Conservation (phyloP, 805 yeast genomes). For the Kuraishia floccosa region DNA sequence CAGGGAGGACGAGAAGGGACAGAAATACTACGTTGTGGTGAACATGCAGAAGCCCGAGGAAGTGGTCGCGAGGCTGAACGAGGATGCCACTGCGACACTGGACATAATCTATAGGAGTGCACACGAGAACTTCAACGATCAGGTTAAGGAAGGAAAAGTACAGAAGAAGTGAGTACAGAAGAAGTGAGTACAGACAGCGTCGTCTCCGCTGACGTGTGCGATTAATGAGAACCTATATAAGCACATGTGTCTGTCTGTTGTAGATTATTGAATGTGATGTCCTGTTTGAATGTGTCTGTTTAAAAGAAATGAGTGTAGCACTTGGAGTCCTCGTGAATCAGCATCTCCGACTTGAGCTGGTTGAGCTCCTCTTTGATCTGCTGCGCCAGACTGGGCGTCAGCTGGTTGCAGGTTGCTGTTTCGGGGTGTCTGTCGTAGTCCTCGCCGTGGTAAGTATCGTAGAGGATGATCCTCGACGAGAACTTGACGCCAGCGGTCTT, state of each 20-base stretch:
- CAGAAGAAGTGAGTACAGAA: no score
- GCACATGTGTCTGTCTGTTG: no score
- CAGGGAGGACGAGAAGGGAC: constrained; percentile 11
- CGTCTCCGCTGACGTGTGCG: no score
- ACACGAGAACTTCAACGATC: constrained; percentile 15
- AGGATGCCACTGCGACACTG: constrained; percentile 23
- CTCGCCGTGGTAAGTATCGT: constrained; percentile 70
- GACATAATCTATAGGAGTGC: constrained; percentile 36
- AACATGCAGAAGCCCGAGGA: constrained; percentile 29
- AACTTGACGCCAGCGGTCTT: constrained; percentile 29
- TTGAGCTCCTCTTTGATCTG: constrained; percentile 80
- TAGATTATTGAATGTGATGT: no score
- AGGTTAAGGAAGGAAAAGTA: no score
- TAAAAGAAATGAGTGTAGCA: constrained; percentile 79
- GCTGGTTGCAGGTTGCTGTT: constrained; percentile 81
- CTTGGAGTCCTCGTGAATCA: constrained; percentile 65
- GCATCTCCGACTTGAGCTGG: constrained; percentile 69
- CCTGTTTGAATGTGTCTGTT: no score
- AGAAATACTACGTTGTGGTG: constrained; percentile 26
- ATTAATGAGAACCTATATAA: no score
- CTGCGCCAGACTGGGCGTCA: constrained; percentile 81
- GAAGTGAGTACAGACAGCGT: no score
- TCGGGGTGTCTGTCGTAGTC: constrained; percentile 94
- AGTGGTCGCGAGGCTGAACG: constrained; percentile 30
- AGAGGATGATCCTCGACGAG: constrained; percentile 72